Base-by-base conservation (phyloP, 2,329 filamentous ascomycete genomes). In the Pseudofabraea citricarpa region DNA sequence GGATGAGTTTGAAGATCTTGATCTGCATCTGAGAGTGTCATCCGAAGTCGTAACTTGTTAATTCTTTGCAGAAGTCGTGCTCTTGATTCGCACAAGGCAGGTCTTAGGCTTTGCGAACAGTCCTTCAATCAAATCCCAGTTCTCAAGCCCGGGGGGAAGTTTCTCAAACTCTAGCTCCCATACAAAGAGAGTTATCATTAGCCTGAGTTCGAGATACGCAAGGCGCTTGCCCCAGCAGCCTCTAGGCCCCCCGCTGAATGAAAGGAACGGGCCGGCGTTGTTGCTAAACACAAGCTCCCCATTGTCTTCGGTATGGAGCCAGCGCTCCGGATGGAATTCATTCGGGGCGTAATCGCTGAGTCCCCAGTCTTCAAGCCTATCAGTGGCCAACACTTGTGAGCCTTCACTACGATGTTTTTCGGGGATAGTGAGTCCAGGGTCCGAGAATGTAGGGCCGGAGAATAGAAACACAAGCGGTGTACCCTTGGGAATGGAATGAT, bases 191-290 rank as follows among this genome's bases (percentile, higher is more conserved):
- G 59, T 62, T 26, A 65, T 52, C 35, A 63, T 46, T n/a, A 65
- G 60, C 24, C 58, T 54, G 48, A 70, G 24, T 48, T 66, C 55
- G 27, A 67, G 31, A 24, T 64, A 57, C 1, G 64, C 67, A 46
- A 70, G 46, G 48, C 53, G 60, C 42, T 58, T 59, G 0, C 68
- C 67, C 37, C 62, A 70, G 41, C 68, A 71, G 1, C 61, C 61
- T 2, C 68, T 51, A 3, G 60, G 56, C 0, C 68, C 68, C 5
- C 58, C 35, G 0, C 64, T 63, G 48, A 70, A 71, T 0, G 60
- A 52, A 19, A 68, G 49, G 10, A 46, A 55, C 0, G 65, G 67
- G 0, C 66, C 66, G 1, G 66, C 63, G 36, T 55, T 45, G 1
- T 57, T 41, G 33, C 64, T 59, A 29, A 64, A 67, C 13, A 53